Evolutionary conservation across 495 filamentous ascomycete genomes (phyloP).

Genomic region (Thermothielavioides terrestris): DNA sequence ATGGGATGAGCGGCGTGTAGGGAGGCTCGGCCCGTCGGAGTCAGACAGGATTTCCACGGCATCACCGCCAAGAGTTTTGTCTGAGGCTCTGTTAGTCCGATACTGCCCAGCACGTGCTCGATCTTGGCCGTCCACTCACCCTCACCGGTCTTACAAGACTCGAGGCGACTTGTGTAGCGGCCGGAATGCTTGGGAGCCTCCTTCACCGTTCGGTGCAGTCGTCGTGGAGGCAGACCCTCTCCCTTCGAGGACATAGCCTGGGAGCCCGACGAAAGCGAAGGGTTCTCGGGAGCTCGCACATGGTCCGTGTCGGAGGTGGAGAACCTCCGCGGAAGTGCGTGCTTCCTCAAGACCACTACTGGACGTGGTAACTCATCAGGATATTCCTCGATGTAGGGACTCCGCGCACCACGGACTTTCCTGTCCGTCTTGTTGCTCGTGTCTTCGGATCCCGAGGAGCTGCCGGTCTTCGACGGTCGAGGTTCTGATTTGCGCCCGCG

Average conservation of each 20-base stretch:
- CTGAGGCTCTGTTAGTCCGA: background rate
- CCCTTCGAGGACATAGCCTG: constrained; percentile 15
- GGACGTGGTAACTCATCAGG: constrained; percentile 16
- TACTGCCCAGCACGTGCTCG: background rate
- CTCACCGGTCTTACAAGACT: background rate
- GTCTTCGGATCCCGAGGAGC: background rate
- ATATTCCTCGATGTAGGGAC: constrained; percentile 28
- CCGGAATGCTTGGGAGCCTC: background rate
- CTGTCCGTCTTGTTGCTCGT: constrained; percentile 2
- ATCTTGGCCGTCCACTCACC: background rate
- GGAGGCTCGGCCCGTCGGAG: background rate
- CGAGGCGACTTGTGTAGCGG: background rate
- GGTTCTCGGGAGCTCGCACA: constrained; percentile 4
- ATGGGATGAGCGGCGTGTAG: background rate
- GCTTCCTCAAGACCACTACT: constrained; percentile 19
- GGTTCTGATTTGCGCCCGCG: background rate
- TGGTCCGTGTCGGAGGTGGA: constrained; percentile 16
- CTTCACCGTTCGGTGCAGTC: background rate
- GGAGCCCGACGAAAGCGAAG: constrained; percentile 4
- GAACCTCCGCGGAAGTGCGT: constrained; percentile 17
- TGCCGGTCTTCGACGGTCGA: constrained; percentile 2
- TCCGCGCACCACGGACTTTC: constrained; percentile 5
- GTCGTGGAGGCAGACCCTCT: constrained; percentile 8
- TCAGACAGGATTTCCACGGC: background rate
- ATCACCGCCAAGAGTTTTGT: constrained; percentile 2